A percentile compares a stretch with the other conserved stretches of the same genome.
phyloP scores from a whole-genome alignment of 208 protist species.

The Leishmania arabica region DNA sequence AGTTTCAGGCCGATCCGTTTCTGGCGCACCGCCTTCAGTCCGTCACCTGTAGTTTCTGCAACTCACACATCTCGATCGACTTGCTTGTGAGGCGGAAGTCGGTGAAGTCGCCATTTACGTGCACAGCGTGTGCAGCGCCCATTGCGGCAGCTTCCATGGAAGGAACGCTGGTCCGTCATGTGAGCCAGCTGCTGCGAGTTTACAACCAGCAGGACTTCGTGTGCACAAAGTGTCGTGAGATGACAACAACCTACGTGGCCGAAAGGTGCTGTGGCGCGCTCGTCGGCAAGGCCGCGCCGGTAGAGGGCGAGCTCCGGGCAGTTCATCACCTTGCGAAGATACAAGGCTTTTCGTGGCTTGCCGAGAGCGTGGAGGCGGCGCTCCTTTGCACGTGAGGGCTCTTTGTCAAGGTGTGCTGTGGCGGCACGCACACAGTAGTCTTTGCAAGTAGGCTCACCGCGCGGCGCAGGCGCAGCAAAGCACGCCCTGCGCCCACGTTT shows the following conservation, averaged over 20 bases:
- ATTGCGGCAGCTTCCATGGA: constrained; percentile 67
- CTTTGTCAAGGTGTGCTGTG: background rate
- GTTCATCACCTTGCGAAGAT: constrained; percentile 64
- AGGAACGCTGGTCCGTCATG: constrained; percentile 75
- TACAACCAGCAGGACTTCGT: constrained; percentile 86
- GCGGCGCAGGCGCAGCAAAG: background rate
- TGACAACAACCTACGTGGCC: constrained; percentile 59
- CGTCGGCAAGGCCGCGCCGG: constrained; percentile 56
- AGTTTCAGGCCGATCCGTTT: constrained; percentile 45
- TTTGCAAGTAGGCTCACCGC: background rate
- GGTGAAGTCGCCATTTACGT: constrained; percentile 42
- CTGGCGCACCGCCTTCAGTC: constrained; percentile 34
- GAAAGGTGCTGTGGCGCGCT: constrained; percentile 84
- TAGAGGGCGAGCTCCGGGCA: constrained; percentile 55
- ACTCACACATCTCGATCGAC: constrained; percentile 59
- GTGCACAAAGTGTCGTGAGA: constrained; percentile 83
- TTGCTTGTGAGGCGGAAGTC: constrained; percentile 40
- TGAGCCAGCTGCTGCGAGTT: constrained; percentile 59
- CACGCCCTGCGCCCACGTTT: background rate
- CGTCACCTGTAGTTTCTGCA: constrained; percentile 85
- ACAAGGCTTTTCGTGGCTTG: constrained; percentile 71
- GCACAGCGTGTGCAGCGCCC: constrained; percentile 70
- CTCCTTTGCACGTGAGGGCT: constrained; percentile 44
- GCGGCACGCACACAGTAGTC: background rate
- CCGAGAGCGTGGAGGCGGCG: constrained; percentile 66